These are phyloP conservation scores for Epichloe glyceriae DNA, from an alignment of 2,329 filamentous ascomycete species.

Conservation along the genomic window DNA sequence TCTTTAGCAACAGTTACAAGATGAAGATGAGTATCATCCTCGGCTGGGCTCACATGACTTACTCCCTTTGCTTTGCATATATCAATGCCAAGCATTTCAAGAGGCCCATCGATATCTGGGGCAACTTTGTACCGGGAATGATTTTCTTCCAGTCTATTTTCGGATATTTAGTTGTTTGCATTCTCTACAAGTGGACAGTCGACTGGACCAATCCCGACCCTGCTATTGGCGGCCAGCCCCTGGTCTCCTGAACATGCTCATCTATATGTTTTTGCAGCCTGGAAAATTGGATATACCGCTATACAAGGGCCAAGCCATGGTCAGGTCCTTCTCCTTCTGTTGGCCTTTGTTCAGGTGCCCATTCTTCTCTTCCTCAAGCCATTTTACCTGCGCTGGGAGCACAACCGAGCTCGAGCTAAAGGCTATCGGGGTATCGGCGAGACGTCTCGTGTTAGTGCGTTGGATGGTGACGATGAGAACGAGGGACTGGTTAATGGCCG, in stretches of 20 bases:
- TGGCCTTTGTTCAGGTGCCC: conserved; percentile 80
- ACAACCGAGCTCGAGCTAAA: conserved; percentile 74
- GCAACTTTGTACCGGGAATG: conserved; percentile 96
- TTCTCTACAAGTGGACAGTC: conserved; percentile 93
- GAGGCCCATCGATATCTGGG: conserved; percentile 88
- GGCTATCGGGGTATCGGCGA: conserved; percentile 93
- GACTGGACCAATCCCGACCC: conserved; percentile 54
- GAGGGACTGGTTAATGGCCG: conserved; percentile 38
- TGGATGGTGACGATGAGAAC: conserved; percentile 77
- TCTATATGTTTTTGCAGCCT: conserved; percentile 96
- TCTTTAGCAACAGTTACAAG: conserved; percentile 98
- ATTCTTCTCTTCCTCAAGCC: conserved; percentile 90
- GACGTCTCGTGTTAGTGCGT: conserved; percentile 71
- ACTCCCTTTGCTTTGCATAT: conserved; percentile 84
- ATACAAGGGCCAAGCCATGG: conserved; percentile 60
- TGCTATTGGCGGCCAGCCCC: conserved; percentile 49
- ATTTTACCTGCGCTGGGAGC: conserved; percentile 84
- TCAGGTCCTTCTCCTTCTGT: conserved; percentile 71
- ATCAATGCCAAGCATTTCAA: conserved; percentile 94
- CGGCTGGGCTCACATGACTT: conserved; percentile 98
- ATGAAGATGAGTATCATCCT: conserved; percentile 99
- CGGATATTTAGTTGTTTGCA: conserved; percentile 85
- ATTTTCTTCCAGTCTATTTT: conserved; percentile 99
- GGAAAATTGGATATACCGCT: conserved; percentile 60
- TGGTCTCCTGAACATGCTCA: conserved; percentile 93